These are phyloP conservation scores for Erucastrum elatum DNA, from an alignment of 345 rosid genomes.

Conservation along the genomic window DNA sequence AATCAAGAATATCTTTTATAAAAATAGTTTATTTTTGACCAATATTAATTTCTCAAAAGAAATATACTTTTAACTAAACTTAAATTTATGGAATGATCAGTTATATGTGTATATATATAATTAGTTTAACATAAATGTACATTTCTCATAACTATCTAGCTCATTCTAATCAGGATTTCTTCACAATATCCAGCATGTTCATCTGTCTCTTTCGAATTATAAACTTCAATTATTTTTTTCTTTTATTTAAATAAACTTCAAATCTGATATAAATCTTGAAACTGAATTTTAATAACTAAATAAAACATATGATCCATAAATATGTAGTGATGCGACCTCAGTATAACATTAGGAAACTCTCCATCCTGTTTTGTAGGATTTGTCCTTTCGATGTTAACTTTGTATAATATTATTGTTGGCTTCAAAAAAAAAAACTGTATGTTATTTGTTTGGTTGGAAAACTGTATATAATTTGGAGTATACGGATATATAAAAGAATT, in stretches of 20 bases:
- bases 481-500: background rate
- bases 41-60: background rate
- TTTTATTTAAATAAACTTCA: background rate
- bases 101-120: background rate
- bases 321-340: background rate
- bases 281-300: background rate
- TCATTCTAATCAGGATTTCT: background rate
- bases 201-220: background rate
- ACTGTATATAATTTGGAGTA: background rate
- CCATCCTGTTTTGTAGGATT: background rate
- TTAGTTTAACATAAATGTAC: background rate
- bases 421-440: background rate
- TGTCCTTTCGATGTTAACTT: too few species aligned
- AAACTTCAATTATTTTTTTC: background rate
- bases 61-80: background rate
- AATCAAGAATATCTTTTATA: too few species aligned
- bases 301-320: background rate
- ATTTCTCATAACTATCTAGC: background rate
- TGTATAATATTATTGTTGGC: background rate
- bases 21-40: background rate
- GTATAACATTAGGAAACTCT: background rate
- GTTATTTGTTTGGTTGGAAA: background rate
- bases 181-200: background rate
- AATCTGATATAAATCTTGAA: background rate
- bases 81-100: background rate